Evolutionary conservation across 169 alveolate genomes (phyloP).

Genomic region (Plasmodium malariae): DNA sequence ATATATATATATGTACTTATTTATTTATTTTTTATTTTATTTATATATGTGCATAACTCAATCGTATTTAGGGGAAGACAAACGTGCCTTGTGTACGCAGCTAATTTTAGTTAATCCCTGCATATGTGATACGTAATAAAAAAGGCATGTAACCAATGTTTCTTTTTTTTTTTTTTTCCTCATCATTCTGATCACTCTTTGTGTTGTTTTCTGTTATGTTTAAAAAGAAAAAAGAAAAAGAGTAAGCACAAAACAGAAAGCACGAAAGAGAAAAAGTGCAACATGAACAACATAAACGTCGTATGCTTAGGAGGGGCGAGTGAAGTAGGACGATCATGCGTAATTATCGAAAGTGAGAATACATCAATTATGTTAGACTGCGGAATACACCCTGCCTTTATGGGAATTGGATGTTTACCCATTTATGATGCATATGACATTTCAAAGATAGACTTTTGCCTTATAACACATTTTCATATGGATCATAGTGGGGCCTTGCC

Average conservation of each 20-base stretch:
- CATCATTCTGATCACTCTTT: neutral
- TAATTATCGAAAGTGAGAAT: constrained; percentile 92
- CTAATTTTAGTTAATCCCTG: too few species aligned
- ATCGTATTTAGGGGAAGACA: too few species aligned
- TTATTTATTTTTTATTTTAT: too few species aligned
- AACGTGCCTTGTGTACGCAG: too few species aligned
- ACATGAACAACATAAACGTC: constrained; percentile 73
- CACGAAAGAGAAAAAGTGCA: too few species aligned
- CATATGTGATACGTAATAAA: neutral
- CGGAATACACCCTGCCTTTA: constrained; percentile 98
- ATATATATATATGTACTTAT: too few species aligned
- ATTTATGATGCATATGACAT: constrained; percentile 97
- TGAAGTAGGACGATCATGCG: constrained; percentile 98
- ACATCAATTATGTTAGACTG: constrained; percentile 98
- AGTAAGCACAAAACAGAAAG: too few species aligned
- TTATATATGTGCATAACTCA: too few species aligned
- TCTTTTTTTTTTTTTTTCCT: neutral
- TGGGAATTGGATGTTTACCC: constrained; percentile 98
- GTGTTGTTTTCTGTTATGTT: neutral
- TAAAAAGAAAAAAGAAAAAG: too few species aligned
- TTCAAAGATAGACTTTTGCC: constrained; percentile 93
- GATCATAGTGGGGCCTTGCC: constrained; percentile 99
- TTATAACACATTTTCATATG: constrained; percentile 98
- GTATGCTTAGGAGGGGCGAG: constrained; percentile 93
- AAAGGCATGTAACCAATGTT: neutral